A percentile compares a stretch with the other conserved stretches of the same genome.
Conservation (phyloP, 257 asterid species). For the Henckelia pumila region DNA sequence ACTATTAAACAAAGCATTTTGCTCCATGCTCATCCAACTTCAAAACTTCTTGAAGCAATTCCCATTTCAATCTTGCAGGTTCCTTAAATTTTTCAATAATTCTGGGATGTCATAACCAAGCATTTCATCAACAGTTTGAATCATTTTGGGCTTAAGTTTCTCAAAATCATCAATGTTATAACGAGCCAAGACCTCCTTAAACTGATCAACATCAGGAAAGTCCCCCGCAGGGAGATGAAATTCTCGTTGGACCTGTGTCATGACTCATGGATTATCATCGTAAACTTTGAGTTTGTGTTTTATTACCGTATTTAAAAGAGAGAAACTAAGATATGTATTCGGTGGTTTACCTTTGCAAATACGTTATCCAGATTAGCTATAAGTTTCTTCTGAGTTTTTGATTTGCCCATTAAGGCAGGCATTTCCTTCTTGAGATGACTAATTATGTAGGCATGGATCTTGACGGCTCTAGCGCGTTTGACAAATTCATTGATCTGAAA, state of each 20-base stretch:
- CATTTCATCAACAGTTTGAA: slow-evolving; percentile 79
- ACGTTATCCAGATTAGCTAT: slow-evolving; percentile 55
- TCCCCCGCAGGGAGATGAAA: slow-evolving; percentile 80
- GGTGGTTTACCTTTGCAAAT: slow-evolving; percentile 58
- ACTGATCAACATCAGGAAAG: slow-evolving; percentile 70
- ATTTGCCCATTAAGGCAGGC: slow-evolving; percentile 85
- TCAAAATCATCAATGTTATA: slow-evolving; percentile 78
- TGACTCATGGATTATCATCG: slow-evolving; percentile 3
- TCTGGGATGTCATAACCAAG: slow-evolving; percentile 83
- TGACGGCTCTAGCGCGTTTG: slow-evolving; percentile 93
- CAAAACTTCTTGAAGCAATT: slow-evolving; percentile 53
- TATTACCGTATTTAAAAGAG: too few relatives aligned
- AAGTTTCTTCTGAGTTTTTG: slow-evolving; percentile 66
- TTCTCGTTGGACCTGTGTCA: slow-evolving; percentile 66
- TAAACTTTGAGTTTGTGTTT: not conserved
- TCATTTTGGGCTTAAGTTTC: slow-evolving; percentile 79
- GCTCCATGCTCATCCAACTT: slow-evolving; percentile 17
- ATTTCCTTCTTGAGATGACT: slow-evolving; percentile 92
- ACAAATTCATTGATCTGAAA: slow-evolving; percentile 87
- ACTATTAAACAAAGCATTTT: not conserved
- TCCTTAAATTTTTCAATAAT: slow-evolving; percentile 64
- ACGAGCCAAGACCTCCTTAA: slow-evolving; percentile 54
- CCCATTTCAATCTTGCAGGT: slow-evolving; percentile 54
- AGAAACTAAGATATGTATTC: not conserved
- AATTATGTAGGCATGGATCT: slow-evolving; percentile 87